A percentile compares a stretch with the other conserved stretches of the same genome.
Conservation (phyloP, 805 yeast genomes). For the Scheffersomyces stipitis region DNA sequence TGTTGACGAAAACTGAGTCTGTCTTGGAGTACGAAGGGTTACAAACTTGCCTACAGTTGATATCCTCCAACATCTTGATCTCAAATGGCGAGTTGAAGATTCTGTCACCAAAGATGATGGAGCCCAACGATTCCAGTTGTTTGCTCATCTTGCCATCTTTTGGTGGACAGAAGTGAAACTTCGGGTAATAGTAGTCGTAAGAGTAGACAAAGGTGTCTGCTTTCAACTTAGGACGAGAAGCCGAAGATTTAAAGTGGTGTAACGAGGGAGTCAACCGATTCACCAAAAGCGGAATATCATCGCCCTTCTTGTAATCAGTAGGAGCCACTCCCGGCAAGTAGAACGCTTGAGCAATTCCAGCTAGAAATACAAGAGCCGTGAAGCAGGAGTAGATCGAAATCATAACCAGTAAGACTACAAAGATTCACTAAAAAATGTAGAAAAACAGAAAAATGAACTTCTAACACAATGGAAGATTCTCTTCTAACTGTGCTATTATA, state of each 20-base stretch:
- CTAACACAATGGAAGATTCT: background rate
- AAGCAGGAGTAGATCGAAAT: too few relatives aligned
- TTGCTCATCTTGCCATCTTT: constrained; percentile 58
- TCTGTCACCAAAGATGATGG: constrained; percentile 93
- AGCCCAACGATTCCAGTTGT: constrained; percentile 88
- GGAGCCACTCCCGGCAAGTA: constrained; percentile 97
- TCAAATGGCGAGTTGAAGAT: constrained; percentile 90
- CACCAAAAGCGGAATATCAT: constrained; percentile 73
- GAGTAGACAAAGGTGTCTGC: constrained; percentile 64
- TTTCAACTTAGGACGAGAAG: constrained; percentile 26
- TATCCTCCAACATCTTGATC: constrained; percentile 72
- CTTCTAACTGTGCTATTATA: too few relatives aligned
- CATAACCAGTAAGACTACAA: background rate
- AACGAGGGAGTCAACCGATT: constrained; percentile 87
- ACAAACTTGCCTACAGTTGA: constrained; percentile 71
- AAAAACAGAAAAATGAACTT: background rate
- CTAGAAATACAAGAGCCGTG: constrained; percentile 15
- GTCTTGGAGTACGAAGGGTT: constrained; percentile 53
- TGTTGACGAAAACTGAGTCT: constrained; percentile 74
- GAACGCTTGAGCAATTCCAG: constrained; percentile 50
- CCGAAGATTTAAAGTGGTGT: constrained; percentile 30
- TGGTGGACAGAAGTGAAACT: constrained; percentile 84
- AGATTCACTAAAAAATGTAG: background rate
- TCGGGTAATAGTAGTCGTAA: constrained; percentile 79
- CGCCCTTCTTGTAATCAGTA: constrained; percentile 75